A percentile compares a stretch with the other conserved stretches of the same genome.
Conservation (phyloP, 352 stramenopile genomes). For the Thalassiosira hispida region DNA sequence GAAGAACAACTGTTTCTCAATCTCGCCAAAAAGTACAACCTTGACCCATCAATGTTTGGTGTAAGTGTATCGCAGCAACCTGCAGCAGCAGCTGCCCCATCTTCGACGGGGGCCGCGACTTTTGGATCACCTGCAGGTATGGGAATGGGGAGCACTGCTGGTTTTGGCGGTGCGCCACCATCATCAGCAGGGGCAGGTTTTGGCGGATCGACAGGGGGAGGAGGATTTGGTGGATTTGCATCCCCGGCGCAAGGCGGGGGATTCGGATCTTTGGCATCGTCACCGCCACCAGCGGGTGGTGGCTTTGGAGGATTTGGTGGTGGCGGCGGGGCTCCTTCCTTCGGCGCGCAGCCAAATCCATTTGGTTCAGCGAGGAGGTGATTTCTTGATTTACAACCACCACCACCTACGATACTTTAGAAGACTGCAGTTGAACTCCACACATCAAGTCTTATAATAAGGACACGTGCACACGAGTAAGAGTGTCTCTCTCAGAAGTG, state of each 20-base stretch:
- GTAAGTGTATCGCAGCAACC: slow-evolving; percentile 27
- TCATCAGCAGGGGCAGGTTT: slow-evolving; percentile 38
- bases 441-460: too few relatives aligned
- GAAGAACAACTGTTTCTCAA: slow-evolving; percentile 83
- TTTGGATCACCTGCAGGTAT: slow-evolving; percentile 35
- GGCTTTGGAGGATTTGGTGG: slow-evolving; percentile 36
- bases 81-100: slow-evolving; percentile 32
- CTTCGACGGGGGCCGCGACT: slow-evolving; percentile 21
- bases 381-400: not conserved
- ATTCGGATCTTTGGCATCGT: slow-evolving; percentile 5
- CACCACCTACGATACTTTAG: too few relatives aligned
- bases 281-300: not conserved
- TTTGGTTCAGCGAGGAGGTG: slow-evolving; percentile 28
- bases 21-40: slow-evolving; percentile 83
- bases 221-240: slow-evolving; percentile 16
- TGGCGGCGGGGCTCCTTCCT: slow-evolving; percentile 2
- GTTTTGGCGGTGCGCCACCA: slow-evolving; percentile 26
- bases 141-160: slow-evolving; percentile 5
- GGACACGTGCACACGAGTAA: too few relatives aligned
- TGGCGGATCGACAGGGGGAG: slow-evolving; percentile 29
- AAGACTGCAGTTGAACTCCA: too few relatives aligned
- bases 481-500: too few relatives aligned
- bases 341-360: not conserved
- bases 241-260: slow-evolving; percentile 2
- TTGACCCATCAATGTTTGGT: slow-evolving; percentile 75